phyloP scores from a whole-genome alignment of 108 stramenopile genomes.

The Cyclotella choctawhatcheeana region DNA sequence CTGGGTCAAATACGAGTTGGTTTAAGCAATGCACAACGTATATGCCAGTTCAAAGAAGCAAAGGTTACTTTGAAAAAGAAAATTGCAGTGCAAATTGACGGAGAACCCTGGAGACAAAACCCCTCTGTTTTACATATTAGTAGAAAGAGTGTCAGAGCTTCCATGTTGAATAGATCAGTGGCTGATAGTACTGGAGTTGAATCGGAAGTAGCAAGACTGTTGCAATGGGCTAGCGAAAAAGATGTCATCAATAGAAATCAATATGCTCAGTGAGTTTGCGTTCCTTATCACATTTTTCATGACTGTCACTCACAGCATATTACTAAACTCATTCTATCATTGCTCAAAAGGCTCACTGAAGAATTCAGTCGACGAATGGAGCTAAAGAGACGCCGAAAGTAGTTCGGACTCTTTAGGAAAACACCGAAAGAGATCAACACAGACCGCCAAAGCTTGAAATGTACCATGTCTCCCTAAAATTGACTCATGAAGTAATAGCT shows the following conservation, averaged over 20 bases:
- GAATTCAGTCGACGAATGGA: not conserved
- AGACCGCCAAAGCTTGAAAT: no score
- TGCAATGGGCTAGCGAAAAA: constrained; percentile 80
- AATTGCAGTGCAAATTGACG: constrained; percentile 87
- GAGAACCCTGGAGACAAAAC: constrained; percentile 88
- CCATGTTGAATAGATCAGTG: constrained; percentile 78
- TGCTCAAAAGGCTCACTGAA: not conserved
- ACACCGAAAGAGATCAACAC: no score
- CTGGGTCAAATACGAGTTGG: constrained; percentile 91
- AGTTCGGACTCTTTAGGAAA: no score
- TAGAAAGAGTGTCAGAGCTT: constrained; percentile 69
- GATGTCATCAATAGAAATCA: constrained; percentile 65
- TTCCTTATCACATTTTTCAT: not conserved
- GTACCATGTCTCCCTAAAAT: no score
- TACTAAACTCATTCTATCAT: not conserved
- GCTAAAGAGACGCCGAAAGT: not conserved
- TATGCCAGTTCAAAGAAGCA: constrained; percentile 83
- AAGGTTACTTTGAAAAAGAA: constrained; percentile 73
- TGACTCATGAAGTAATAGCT: no score
- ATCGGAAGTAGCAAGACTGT: constrained; percentile 77
- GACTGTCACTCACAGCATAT: not conserved
- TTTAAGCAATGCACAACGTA: constrained; percentile 70
- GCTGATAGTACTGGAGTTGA: constrained; percentile 77
- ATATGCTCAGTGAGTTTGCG: constrained; percentile 40
- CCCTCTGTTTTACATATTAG: constrained; percentile 58